Evolutionary conservation across 1,284 basidiomycete genomes (phyloP), one percentile per base, ranked within the genome.

Genomic region (Vanrija humicola): DNA sequence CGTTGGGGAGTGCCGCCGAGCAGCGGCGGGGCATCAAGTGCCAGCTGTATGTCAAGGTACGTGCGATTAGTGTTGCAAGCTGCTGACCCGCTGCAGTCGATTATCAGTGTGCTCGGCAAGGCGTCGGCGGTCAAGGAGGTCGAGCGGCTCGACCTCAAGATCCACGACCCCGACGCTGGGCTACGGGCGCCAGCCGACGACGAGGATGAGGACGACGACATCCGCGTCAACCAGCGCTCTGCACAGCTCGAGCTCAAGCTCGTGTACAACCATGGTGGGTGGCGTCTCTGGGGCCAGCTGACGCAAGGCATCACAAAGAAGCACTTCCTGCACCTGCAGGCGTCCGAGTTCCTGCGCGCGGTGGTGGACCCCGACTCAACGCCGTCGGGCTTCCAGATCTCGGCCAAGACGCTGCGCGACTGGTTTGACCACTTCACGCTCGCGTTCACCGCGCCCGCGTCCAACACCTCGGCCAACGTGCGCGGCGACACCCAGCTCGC

Each of bases 351-450:
- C 54, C 64, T 72, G 5, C 66, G 73, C 9, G 74, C 67, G 3
- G 62, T 70, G 16, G 69, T 76, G 10, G 68, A 77, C 52, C 69
- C 69, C 12, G 62, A 67, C 15, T 61, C 74, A 0, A 69, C 70
- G 4, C 71, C 74, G 5, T 73, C 69, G 0, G 64, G 62, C 5
- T 75, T 76, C 51, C 58, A 59, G 23, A 66, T 76, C 23, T 52
- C 68, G 9, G 68, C 74, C 6, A 65, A 66, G 10, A 65, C 66
- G 3, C 61, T 77, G 10, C 64, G 67, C 43, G 72, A 75, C 47
- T 74, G 73, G 73, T 64, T 76, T 8, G 74, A 77, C 19, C 74
- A 77, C 58, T 77, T 77, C 44, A 60, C 67, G 26, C 61, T 72
- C 16, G 55, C 68, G 1, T 63, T 67, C 1, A 50, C 56, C 1